Evolutionary conservation across 164 flowering plant genomes (phyloP).

Genomic region (Umbilicus rupestris): DNA sequence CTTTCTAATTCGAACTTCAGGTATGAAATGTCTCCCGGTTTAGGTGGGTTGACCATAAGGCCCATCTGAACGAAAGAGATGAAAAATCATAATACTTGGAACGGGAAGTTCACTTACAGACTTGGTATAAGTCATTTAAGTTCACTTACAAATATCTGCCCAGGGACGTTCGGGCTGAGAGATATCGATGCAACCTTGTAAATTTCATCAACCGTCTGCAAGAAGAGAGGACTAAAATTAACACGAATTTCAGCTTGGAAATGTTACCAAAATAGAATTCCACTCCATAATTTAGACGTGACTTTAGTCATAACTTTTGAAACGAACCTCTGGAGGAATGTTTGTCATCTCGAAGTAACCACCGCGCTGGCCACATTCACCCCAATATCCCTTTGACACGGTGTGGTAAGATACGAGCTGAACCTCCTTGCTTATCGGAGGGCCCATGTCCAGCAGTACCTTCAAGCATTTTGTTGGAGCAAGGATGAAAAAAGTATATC

Average conservation of each 20-base stretch:
- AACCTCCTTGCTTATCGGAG: conserved; percentile 72
- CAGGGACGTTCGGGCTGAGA: conserved; percentile 97
- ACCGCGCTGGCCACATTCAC: conserved; percentile 98
- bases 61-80: conserved; percentile 51
- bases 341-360: conserved; percentile 99
- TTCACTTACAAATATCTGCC: conserved; percentile 82
- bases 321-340: conserved; percentile 68
- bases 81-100: background rate
- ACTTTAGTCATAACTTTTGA: background rate
- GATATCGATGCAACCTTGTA: conserved; percentile 86
- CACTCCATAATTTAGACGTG: background rate
- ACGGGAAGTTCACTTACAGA: no score
- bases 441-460: conserved; percentile 89
- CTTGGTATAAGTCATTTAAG: background rate
- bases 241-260: no score
- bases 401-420: conserved; percentile 96
- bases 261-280: background rate
- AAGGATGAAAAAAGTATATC: conserved; percentile 1
- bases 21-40: conserved; percentile 92
- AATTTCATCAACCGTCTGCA: conserved; percentile 94
- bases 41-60: conserved; percentile 89
- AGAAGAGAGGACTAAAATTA: conserved; percentile 15
- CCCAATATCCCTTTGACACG: conserved; percentile 95
- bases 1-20: conserved; percentile 57
- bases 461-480: conserved; percentile 16